Base-by-base conservation (phyloP, 768 basidiomycete species). In the Phylloporus scabripes region DNA sequence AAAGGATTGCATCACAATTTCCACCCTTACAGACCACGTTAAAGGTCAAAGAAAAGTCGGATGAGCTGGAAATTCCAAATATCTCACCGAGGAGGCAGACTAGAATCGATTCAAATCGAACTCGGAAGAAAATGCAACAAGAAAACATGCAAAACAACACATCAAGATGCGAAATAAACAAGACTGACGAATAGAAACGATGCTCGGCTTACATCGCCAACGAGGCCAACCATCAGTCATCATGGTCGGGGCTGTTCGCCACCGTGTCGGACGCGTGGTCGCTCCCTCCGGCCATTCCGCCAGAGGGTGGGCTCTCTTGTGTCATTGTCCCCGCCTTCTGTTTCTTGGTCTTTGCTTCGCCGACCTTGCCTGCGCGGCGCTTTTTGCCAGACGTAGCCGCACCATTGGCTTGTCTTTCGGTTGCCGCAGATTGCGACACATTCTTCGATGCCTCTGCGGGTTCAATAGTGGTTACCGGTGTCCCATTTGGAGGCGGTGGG, bases 271-370 rank as follows among this genome's bases (percentile, higher is more conserved):
- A 61, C 3, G 53, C 42, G n/a, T 43, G 65, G 36, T 68, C 67
- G 41, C 55, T 60, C 43, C 59, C 62, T 52, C 52, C 60, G 20
- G 47, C 51, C n/a, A 65, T 51, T 28, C 55, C 65, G 37, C 60
- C 61, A 28, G 63, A 51, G 9, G 53, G 48, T 21, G 60, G 48
- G n/a, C 52, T 58, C 29, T 56, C 60, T 49, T 53, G 48, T 5
- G 21, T 18, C 18, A 24, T 47, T 28, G 40, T 23, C 7, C 9
- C 14, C 1, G 45, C 48, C 57, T 71, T 72, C 9, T 48, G 43
- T 54, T 71, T 73, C 60, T 69, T 72, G 24, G 52, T 18, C 45
- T 66, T 70, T 7, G 61, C 40, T 12, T 60, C 58, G 34, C 57
- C 55, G 5, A 64, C 61, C 46, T 68, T 72, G 36, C 59, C 60